A percentile compares a stretch with the other conserved stretches of the same genome.
These are phyloP conservation scores for Taiwanofungus camphoratus DNA, from an alignment of 1,284 basidiomycete genomes.

Conservation along the genomic window DNA sequence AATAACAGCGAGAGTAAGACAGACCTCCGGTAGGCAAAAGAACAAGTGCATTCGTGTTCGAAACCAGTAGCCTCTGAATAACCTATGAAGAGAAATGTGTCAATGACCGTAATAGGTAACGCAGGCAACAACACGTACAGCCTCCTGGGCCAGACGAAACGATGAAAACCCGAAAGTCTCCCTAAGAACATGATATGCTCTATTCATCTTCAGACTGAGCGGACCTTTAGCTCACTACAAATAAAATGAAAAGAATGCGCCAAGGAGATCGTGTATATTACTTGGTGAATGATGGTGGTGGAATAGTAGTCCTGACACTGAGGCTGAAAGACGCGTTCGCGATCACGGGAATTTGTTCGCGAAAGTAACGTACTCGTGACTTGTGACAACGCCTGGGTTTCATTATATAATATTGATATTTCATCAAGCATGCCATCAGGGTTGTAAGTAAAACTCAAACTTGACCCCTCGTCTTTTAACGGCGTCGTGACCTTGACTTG, in stretches of 20 bases:
- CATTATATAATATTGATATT: too few species aligned
- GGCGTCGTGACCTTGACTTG: too few species aligned
- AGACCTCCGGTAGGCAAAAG: slow-evolving; percentile 35
- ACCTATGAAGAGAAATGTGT: slow-evolving; percentile 21
- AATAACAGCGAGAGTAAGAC: not conserved
- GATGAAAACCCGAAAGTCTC: slow-evolving; percentile 30
- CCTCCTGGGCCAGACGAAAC: slow-evolving; percentile 35
- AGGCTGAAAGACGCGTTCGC: too few species aligned
- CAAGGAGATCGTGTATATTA: not conserved
- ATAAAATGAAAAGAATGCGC: not conserved
- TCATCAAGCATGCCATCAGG: too few species aligned
- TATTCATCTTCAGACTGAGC: slow-evolving; percentile 31
- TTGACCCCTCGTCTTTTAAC: too few species aligned
- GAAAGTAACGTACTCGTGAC: too few species aligned
- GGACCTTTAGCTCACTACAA: too few species aligned
- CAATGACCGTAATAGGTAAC: not conserved
- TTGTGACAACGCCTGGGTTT: too few species aligned
- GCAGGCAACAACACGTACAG: slow-evolving; percentile 18
- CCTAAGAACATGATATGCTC: slow-evolving; percentile 26
- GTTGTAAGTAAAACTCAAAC: too few species aligned
- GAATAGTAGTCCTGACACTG: too few species aligned
- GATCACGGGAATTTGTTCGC: too few species aligned
- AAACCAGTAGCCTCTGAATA: slow-evolving; percentile 32
- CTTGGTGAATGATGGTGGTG: too few species aligned
- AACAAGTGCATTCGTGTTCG: slow-evolving; percentile 35